These are phyloP conservation scores for Suillus lakei DNA, from an alignment of 768 basidiomycete species.

Conservation along the genomic window DNA sequence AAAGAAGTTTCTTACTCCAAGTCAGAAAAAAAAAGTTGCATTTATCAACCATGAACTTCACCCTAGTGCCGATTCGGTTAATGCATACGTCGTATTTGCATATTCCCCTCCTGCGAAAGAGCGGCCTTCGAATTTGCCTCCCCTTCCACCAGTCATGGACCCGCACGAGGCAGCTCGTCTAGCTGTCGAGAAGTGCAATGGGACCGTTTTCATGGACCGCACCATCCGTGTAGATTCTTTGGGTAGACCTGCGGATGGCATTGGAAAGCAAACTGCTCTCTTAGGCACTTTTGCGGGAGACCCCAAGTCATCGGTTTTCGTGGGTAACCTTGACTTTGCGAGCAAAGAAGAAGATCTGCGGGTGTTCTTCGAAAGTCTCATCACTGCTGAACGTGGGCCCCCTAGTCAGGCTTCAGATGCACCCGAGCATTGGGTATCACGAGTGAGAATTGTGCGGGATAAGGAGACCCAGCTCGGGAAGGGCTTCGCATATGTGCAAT, in stretches of 20 bases:
- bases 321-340: slow-evolving; percentile 93
- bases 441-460: slow-evolving; percentile 89
- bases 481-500: slow-evolving; percentile 93
- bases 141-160: slow-evolving; percentile 53
- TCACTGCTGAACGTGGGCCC: slow-evolving; percentile 72
- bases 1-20: slow-evolving; percentile 75
- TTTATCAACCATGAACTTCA: slow-evolving; percentile 96
- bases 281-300: slow-evolving; percentile 48
- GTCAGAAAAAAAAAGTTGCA: slow-evolving; percentile 91
- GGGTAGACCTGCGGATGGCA: slow-evolving; percentile 30
- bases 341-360: slow-evolving; percentile 90
- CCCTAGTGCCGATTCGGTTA: slow-evolving; percentile 70
- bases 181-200: slow-evolving; percentile 66
- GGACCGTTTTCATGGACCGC: slow-evolving; percentile 74
- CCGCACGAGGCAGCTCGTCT: slow-evolving; percentile 72
- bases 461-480: slow-evolving; percentile 93
- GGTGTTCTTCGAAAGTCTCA: slow-evolving; percentile 80
- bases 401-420: slow-evolving; percentile 45
- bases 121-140: slow-evolving; percentile 56
- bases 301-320: slow-evolving; percentile 84
- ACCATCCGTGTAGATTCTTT: slow-evolving; percentile 82
- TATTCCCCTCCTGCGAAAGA: slow-evolving; percentile 52
- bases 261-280: slow-evolving; percentile 26
- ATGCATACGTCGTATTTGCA: slow-evolving; percentile 93
- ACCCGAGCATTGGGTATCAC: slow-evolving; percentile 68